Conservation (phyloP, 2,329 filamentous ascomycete species). For the Aspergillus fijiensis region DNA sequence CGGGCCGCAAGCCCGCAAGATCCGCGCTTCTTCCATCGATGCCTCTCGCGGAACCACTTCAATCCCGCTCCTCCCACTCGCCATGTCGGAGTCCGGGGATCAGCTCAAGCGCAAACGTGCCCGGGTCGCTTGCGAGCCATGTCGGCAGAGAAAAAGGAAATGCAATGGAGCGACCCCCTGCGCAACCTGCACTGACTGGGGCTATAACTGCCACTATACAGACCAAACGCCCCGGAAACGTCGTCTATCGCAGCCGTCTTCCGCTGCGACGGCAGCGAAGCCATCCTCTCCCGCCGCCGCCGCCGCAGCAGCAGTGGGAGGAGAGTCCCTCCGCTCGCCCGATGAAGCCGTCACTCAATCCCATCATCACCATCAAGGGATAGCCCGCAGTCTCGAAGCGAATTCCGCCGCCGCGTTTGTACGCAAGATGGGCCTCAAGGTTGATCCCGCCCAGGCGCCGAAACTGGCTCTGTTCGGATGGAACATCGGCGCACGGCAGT, state of each 20-base stretch:
- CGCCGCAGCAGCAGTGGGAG: neutral
- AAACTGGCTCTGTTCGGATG: conserved; percentile 55
- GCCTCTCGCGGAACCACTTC: neutral
- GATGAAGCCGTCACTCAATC: conserved; percentile 8
- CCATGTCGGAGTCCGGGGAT: neutral
- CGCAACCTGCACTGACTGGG: conserved; percentile 28
- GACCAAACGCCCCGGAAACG: neutral
- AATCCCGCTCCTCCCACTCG: neutral
- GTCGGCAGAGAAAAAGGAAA: conserved; percentile 31
- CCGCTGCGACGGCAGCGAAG: neutral
- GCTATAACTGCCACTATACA: conserved; percentile 30
- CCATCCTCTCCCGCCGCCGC: conserved; percentile 5
- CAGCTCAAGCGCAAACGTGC: conserved; percentile 30
- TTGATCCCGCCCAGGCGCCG: conserved; percentile 54
- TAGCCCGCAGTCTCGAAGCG: conserved; percentile 43
- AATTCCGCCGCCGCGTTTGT: conserved; percentile 58
- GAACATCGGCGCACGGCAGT: conserved; percentile 46
- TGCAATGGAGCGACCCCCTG: conserved; percentile 30
- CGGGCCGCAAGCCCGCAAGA: neutral
- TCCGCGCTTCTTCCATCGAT: neutral
- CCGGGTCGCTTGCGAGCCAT: conserved; percentile 29
- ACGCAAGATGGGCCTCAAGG: conserved; percentile 50
- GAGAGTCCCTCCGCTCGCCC: neutral
- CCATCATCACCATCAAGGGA: neutral
- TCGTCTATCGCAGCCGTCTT: conserved; percentile 8